Evolutionary conservation across 352 stramenopile species (phyloP).

Genomic region (Phytophthora pistaciae): DNA sequence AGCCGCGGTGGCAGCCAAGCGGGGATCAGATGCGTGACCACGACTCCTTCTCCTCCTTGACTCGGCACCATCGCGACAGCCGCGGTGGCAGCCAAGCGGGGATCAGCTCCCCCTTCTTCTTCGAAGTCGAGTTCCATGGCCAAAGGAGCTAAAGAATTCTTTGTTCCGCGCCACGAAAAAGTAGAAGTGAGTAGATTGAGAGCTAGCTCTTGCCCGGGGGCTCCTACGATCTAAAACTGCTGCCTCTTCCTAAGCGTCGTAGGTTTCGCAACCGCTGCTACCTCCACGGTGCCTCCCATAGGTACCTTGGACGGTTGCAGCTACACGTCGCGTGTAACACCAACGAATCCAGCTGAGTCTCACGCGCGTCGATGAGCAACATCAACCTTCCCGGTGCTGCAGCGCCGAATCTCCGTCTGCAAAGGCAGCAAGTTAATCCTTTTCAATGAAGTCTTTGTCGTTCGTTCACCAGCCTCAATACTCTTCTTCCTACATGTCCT

Average conservation of each 20-base stretch:
- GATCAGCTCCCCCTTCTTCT: neutral
- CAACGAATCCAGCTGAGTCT: conserved; percentile 7
- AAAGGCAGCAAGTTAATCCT: neutral
- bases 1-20: too few species aligned
- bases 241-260: neutral
- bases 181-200: neutral
- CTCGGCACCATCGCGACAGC: too few species aligned
- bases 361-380: conserved; percentile 2
- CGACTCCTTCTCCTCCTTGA: too few species aligned
- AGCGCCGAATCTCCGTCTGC: neutral
- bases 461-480: conserved; percentile 5
- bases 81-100: too few species aligned
- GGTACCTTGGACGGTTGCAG: neutral
- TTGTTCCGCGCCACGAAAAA: conserved; percentile 1
- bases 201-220: neutral
- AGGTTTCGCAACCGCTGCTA: neutral
- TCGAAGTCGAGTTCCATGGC: neutral
- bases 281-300: neutral
- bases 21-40: too few species aligned
- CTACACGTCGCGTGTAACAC: conserved; percentile 1
- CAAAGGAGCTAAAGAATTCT: neutral
- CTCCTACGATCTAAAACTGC: neutral
- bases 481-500: neutral
- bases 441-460: conserved; percentile 17
- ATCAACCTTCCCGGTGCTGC: neutral